Evolutionary conservation across 2,329 filamentous ascomycete species (phyloP), one percentile per base, ranked within the genome.

Genomic region (Hyphodiscus sp.): DNA sequence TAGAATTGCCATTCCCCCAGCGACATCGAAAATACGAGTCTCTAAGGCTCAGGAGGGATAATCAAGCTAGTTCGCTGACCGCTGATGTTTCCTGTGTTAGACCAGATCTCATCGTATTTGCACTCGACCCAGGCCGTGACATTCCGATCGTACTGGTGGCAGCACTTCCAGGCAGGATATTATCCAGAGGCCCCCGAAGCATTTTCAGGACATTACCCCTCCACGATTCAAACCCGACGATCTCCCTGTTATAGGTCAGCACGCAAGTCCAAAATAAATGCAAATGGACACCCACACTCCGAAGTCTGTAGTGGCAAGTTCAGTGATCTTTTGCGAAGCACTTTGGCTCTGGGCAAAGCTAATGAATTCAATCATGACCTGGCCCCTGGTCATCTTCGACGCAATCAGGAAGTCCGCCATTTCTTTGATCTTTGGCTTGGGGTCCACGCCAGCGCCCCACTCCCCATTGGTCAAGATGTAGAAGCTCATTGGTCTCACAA

Each of bases 121-220:
- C 33, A 6, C 33, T 38, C 11, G 11, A 15, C 13, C 33, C 33
- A 38, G 33, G 33, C 11, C 33, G 11, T 4, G 33, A 38, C 33
- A n/a, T 15, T 15, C 33, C 33, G 13, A 38, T 6, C 5, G 16
- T 38, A n/a, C 33, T 38, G 2, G 33, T 38, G 44, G 51, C 13
- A 51, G 33, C 15, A 41, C n/a, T 41, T 38, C 33, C 33, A 38
- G 33, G 33, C 11, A 38, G 33, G 11, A 38, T 38, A 10, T 57
- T 58, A 44, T 62, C 56, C 5, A 62, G n/a, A 0, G 58, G 47
- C 2, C 61, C 61, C 18, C 45, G 47, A 13, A 63, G 49, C 61
- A 63, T 63, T 46, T 58, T 61, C n/a, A 61, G 38, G 1, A 63
- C 59, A 51, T 62, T 62, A 1, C 59, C 61, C 4, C 53, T 59